Conservation (phyloP, 2,329 filamentous ascomycete species). For the Aspergillus clavatus region DNA sequence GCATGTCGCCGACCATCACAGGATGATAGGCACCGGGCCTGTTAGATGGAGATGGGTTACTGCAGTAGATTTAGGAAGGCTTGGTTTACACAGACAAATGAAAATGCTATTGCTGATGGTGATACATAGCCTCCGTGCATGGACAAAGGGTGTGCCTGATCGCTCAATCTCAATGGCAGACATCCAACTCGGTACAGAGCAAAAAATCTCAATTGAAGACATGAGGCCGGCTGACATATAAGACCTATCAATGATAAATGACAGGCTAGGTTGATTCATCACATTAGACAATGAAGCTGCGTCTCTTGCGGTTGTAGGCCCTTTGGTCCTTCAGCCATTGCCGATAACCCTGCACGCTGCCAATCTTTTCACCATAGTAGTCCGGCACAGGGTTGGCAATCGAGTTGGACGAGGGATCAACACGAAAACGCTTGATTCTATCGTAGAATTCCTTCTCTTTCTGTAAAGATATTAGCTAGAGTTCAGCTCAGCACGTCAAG, state of each 20-base stretch:
- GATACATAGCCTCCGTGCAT: slow-evolving; percentile 10
- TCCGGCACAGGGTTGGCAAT: slow-evolving; percentile 91
- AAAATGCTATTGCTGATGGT: slow-evolving; percentile 11
- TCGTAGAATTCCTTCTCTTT: slow-evolving; percentile 95
- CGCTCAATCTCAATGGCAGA: too few species aligned
- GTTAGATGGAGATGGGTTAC: too few species aligned
- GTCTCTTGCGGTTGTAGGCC: slow-evolving; percentile 88
- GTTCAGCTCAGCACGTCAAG: slow-evolving; percentile 5
- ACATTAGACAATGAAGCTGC: slow-evolving; percentile 35
- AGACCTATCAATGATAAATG: slow-evolving; percentile 1
- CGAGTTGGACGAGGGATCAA: slow-evolving; percentile 84
- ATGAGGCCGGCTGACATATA: slow-evolving; percentile 3
- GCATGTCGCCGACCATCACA: slow-evolving; percentile 28
- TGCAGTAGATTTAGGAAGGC: too few species aligned
- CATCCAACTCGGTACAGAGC: too few species aligned
- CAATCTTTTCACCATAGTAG: slow-evolving; percentile 98
- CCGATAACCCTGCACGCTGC: slow-evolving; percentile 82
- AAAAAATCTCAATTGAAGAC: slow-evolving; percentile 1
- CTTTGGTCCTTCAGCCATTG: slow-evolving; percentile 97
- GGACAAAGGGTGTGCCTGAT: background rate
- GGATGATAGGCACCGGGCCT: slow-evolving; percentile 35
- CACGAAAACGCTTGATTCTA: slow-evolving; percentile 84
- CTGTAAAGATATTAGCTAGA: slow-evolving; percentile 36
- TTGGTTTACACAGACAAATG: background rate
- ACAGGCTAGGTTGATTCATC: background rate